Conservation (phyloP, 257 asterid species). For the Scutellaria minor region DNA sequence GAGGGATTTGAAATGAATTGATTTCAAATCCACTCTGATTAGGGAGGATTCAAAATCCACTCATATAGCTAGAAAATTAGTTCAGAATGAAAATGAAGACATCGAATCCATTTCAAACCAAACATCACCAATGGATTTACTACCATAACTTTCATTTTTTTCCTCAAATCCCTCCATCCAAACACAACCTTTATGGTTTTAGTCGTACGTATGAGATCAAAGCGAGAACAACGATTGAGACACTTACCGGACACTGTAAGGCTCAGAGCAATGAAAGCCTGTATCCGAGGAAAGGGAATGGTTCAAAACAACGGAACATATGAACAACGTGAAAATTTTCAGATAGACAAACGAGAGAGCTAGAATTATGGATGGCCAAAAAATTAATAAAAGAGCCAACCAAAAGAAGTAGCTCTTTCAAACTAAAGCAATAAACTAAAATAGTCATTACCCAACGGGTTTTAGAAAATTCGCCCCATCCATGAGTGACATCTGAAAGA, state of each 20-base stretch:
- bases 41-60: no score
- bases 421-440: constrained; percentile 3
- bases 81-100: no score
- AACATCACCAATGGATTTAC: no score
- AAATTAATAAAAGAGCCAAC: background rate
- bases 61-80: no score
- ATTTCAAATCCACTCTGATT: no score
- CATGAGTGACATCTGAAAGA: constrained; percentile 91
- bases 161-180: no score
- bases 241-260: constrained; percentile 82
- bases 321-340: background rate
- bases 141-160: no score
- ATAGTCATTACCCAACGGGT: constrained; percentile 72
- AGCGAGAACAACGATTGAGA: constrained; percentile 8
- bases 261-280: constrained; percentile 72
- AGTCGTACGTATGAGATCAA: background rate
- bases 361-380: background rate
- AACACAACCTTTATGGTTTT: background rate
- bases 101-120: no score
- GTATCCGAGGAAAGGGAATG: constrained; percentile 32
- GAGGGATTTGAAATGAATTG: no score
- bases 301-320: constrained; percentile 14
- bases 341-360: background rate
- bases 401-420: background rate
- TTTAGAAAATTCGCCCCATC: constrained; percentile 74